These are phyloP conservation scores for Ajuga chamaepitys DNA, from an alignment of 257 asterid genomes.

Conservation along the genomic window DNA sequence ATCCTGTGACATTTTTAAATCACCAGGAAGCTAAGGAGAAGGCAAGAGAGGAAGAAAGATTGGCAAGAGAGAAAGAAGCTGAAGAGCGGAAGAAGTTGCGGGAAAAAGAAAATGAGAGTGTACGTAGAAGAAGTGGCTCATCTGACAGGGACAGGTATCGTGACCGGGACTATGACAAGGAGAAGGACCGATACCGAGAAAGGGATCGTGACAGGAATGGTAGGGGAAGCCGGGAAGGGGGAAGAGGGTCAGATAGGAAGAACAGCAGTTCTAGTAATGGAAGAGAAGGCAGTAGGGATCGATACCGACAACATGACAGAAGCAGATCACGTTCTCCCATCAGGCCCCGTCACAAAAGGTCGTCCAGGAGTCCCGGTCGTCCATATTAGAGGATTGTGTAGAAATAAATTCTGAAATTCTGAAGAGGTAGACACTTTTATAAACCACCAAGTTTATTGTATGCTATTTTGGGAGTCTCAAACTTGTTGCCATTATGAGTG, in stretches of 20 bases:
- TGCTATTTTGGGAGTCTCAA: constrained; percentile 48
- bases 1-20: constrained; percentile 14
- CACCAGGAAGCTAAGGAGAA: constrained; percentile 77
- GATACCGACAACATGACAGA: constrained; percentile 56
- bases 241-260: constrained; percentile 57
- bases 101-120: constrained; percentile 68
- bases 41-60: constrained; percentile 74
- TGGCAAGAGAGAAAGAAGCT: constrained; percentile 79
- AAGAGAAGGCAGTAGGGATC: constrained; percentile 76
- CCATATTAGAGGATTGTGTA: constrained; percentile 45
- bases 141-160: constrained; percentile 72
- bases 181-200: constrained; percentile 38
- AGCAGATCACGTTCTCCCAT: constrained; percentile 85
- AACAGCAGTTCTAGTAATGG: constrained; percentile 52
- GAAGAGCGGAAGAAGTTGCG: constrained; percentile 71
- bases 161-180: constrained; percentile 53
- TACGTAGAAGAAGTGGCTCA: constrained; percentile 52
- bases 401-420: constrained; percentile 49
- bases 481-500: constrained; percentile 53
- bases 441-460: constrained; percentile 45
- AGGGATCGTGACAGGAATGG: constrained; percentile 64
- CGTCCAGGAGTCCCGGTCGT: constrained; percentile 67
- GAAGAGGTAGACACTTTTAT: constrained; percentile 80
- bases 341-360: constrained; percentile 53
- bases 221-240: constrained; percentile 55